phyloP scores from a whole-genome alignment of 2,329 filamentous ascomycete species.

The Helicocarpus griseus region DNA sequence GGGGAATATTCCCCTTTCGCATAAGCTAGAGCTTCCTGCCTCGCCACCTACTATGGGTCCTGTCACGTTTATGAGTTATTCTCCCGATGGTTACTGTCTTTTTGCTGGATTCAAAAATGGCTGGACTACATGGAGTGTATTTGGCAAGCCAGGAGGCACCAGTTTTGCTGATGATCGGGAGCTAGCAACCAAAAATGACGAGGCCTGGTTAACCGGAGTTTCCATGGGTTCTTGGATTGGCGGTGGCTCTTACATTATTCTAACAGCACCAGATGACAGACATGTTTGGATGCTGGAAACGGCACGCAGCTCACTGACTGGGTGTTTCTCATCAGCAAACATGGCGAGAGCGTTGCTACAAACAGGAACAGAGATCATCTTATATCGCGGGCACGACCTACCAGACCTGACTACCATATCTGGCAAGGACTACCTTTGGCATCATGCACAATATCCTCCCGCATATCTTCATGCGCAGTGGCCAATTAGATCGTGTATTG shows the following conservation, averaged over 20 bases:
- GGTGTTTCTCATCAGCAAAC: conserved; percentile 85
- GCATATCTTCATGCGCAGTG: conserved; percentile 84
- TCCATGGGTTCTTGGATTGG: conserved; percentile 75
- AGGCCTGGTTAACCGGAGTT: conserved; percentile 77
- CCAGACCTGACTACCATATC: conserved; percentile 86
- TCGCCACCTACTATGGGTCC: conserved; percentile 58
- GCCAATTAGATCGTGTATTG: conserved; percentile 79
- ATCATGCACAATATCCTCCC: conserved; percentile 76
- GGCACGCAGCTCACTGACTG: conserved; percentile 84
- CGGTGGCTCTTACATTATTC: conserved; percentile 73
- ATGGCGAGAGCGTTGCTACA: conserved; percentile 81
- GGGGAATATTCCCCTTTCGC: conserved; percentile 82
- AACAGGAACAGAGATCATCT: conserved; percentile 76
- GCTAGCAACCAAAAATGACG: conserved; percentile 57
- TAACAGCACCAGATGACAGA: conserved; percentile 62
- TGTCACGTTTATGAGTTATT: conserved; percentile 71
- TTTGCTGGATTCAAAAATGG: conserved; percentile 88
- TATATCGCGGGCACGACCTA: conserved; percentile 88
- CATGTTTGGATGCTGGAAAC: conserved; percentile 83
- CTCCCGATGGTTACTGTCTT: conserved; percentile 89
- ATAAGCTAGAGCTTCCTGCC: conserved; percentile 61
- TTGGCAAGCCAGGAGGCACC: conserved; percentile 77
- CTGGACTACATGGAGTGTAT: conserved; percentile 96
- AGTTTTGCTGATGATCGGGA: conserved; percentile 65
- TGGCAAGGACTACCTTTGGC: conserved; percentile 89